phyloP scores from a whole-genome alignment of 208 protist genomes.

The Herpetomonas muscarum region DNA sequence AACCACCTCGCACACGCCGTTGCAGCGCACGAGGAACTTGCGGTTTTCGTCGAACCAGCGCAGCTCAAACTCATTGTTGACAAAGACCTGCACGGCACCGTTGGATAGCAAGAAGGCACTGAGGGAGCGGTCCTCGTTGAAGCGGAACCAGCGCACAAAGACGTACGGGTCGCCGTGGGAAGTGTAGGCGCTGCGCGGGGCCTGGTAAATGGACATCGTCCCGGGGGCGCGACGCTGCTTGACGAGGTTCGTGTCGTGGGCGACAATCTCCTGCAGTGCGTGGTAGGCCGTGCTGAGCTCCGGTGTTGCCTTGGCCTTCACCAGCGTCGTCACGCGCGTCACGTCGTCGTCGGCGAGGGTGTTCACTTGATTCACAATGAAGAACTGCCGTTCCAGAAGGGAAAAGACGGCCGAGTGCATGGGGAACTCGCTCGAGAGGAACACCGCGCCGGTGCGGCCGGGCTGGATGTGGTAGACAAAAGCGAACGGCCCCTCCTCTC shows the following conservation, averaged over 20 bases:
- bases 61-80: conserved; percentile 76
- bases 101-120: conserved; percentile 83
- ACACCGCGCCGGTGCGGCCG: conserved; percentile 76
- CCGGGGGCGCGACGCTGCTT: conserved; percentile 84
- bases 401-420: conserved; percentile 86
- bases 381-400: conserved; percentile 72
- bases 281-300: conserved; percentile 40
- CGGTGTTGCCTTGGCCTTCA: conserved; percentile 44
- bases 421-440: conserved; percentile 60
- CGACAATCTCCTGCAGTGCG: conserved; percentile 64
- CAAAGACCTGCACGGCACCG: conserved; percentile 78
- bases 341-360: conserved; percentile 39
- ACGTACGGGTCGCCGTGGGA: conserved; percentile 66
- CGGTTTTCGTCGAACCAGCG: conserved; percentile 80
- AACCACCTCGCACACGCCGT: conserved; percentile 83
- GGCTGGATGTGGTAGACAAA: conserved; percentile 85
- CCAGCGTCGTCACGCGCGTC: conserved; percentile 41
- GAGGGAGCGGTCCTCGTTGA: conserved; percentile 56
- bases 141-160: conserved; percentile 89
- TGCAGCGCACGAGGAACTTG: conserved; percentile 77
- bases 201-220: conserved; percentile 72
- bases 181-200: conserved; percentile 57
- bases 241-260: conserved; percentile 73
- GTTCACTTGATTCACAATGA: conserved; percentile 71
- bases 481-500: conserved; percentile 46